A percentile compares a stretch with the other conserved stretches of the same genome.
Evolutionary conservation across 139 green algal genomes (phyloP).

Genomic region (Tetradesmus lagerheimii): DNA sequence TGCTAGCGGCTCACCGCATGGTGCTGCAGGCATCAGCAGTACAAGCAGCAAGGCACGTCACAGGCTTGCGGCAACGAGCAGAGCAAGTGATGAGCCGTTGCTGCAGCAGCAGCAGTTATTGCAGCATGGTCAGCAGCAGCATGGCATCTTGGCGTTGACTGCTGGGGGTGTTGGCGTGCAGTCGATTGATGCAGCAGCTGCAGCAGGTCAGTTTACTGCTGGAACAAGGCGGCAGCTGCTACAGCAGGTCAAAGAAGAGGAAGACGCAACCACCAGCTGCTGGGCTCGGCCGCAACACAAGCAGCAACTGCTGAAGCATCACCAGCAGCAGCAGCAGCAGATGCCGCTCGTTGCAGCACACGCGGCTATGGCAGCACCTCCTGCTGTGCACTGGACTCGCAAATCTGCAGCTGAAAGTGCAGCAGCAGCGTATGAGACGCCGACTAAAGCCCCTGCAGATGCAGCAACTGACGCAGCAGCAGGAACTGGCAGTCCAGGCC

Average conservation of each 20-base stretch:
- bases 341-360: neutral
- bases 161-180: neutral
- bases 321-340: constrained; percentile 35
- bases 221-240: constrained; percentile 30
- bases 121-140: constrained; percentile 17
- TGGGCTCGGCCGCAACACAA: neutral
- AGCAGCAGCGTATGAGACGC: neutral
- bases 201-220: neutral
- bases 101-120: neutral
- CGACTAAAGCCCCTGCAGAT: neutral
- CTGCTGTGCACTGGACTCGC: constrained; percentile 14
- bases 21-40: constrained; percentile 3
- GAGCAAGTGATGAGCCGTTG: neutral
- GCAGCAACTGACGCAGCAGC: constrained; percentile 11
- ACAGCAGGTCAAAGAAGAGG: constrained; percentile 23
- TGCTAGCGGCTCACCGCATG: neutral
- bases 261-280: neutral
- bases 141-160: constrained; percentile 4
- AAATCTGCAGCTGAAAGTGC: neutral
- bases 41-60: constrained; percentile 3
- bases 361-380: neutral
- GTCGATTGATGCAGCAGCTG: neutral
- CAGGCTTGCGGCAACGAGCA: constrained; percentile 19
- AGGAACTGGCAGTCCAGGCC: neutral
- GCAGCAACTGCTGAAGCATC: constrained; percentile 10